Evolutionary conservation across 441 rosid species (phyloP).

Genomic region (Adansonia grandidieri): DNA sequence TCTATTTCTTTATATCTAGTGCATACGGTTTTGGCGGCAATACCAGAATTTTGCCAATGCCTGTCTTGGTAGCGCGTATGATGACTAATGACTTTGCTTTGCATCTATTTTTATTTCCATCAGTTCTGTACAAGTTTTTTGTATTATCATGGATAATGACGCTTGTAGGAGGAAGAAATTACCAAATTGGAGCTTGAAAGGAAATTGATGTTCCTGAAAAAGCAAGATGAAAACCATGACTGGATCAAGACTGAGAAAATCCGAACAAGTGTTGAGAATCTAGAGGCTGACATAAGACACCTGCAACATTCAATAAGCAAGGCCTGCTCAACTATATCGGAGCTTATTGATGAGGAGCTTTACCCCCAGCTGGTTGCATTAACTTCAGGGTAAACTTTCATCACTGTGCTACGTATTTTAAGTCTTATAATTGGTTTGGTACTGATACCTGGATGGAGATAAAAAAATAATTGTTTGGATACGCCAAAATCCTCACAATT

Average conservation of each 20-base stretch:
- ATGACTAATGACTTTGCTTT: neutral
- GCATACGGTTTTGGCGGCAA: neutral
- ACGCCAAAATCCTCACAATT: neutral
- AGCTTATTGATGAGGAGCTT: slow-evolving; percentile 72
- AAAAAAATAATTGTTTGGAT: neutral
- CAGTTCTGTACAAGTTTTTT: neutral
- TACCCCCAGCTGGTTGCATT: slow-evolving; percentile 78
- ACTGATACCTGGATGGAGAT: neutral
- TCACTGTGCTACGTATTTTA: neutral
- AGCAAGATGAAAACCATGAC: slow-evolving; percentile 67
- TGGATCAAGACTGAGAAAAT: slow-evolving; percentile 65
- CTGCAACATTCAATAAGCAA: slow-evolving; percentile 66
- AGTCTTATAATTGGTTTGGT: neutral
- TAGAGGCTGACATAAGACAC: slow-evolving; percentile 52
- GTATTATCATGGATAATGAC: neutral
- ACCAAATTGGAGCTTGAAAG: slow-evolving; percentile 69
- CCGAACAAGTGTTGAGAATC: slow-evolving; percentile 55
- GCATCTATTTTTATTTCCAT: neutral
- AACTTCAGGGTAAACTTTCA: slow-evolving; percentile 70
- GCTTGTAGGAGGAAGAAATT: slow-evolving; percentile 71
- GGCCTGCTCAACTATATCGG: slow-evolving; percentile 55
- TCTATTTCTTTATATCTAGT: neutral
- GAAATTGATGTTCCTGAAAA: slow-evolving; percentile 65
- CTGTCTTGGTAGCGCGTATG: neutral
- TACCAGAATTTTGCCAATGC: neutral